Evolutionary conservation across 352 stramenopile genomes (phyloP).

Genomic region (Aphanomyces euteiches): DNA sequence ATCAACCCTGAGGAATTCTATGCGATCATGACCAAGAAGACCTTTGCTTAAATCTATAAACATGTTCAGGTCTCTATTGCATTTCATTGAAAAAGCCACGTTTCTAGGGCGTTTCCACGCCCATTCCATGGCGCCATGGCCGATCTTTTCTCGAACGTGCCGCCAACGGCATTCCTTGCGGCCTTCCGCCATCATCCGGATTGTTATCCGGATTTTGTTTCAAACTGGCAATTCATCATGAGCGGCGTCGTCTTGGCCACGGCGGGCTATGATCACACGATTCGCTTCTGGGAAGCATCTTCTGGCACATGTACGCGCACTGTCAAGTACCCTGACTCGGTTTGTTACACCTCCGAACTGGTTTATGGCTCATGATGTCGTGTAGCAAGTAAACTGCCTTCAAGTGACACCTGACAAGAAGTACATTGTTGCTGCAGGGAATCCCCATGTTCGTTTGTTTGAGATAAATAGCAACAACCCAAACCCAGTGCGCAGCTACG

Average conservation of each 20-base stretch:
- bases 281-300: slow-evolving; percentile 97
- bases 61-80: slow-evolving; percentile 12
- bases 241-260: slow-evolving; percentile 94
- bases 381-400: slow-evolving; percentile 94
- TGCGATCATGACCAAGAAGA: slow-evolving; percentile 97
- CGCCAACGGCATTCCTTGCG: too few species aligned
- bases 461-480: slow-evolving; percentile 96
- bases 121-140: too few species aligned
- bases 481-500: slow-evolving; percentile 93
- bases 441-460: slow-evolving; percentile 96
- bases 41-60: slow-evolving; percentile 41
- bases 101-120: too few species aligned
- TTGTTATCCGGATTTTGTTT: too few species aligned
- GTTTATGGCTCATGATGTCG: too few species aligned
- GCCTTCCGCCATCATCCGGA: too few species aligned
- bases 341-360: slow-evolving; percentile 32
- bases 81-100: not conserved
- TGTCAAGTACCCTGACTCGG: slow-evolving; percentile 94
- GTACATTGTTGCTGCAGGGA: slow-evolving; percentile 95
- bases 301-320: slow-evolving; percentile 94
- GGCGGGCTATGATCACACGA: slow-evolving; percentile 97
- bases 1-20: slow-evolving; percentile 97
- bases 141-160: too few species aligned
- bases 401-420: slow-evolving; percentile 96
- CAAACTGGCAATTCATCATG: slow-evolving; percentile 37